phyloP scores from a whole-genome alignment of 257 asterid genomes.

The Marsdenia floribunda region DNA sequence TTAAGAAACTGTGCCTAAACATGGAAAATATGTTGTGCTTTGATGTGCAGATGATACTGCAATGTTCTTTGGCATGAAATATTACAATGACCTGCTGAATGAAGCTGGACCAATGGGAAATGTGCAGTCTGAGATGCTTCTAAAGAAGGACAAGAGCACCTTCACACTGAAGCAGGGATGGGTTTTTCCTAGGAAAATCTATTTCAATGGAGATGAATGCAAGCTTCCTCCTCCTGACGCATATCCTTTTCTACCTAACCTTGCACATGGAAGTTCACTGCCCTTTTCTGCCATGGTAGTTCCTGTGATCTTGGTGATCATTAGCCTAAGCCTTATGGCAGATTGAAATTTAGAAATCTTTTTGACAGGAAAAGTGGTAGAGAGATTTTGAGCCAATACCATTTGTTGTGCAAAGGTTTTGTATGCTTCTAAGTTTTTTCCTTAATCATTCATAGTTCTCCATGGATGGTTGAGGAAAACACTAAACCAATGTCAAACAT shows the following conservation, averaged over 20 bases:
- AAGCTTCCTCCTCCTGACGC: conserved; percentile 61
- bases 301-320: conserved; percentile 15
- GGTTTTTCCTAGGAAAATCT: conserved; percentile 60
- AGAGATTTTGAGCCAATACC: not conserved
- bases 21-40: not conserved
- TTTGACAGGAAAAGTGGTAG: not conserved
- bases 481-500: too few relatives aligned
- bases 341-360: not conserved
- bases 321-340: not conserved
- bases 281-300: conserved; percentile 23
- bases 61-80: conserved; percentile 71
- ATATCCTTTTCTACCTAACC: conserved; percentile 51
- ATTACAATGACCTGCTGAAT: conserved; percentile 57
- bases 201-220: conserved; percentile 74
- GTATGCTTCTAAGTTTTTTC: not conserved
- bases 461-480: not conserved
- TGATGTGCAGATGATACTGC: conserved; percentile 52
- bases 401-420: not conserved
- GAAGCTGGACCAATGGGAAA: conserved; percentile 67
- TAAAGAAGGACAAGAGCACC: conserved; percentile 47
- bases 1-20: not conserved
- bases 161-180: conserved; percentile 56
- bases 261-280: conserved; percentile 20
- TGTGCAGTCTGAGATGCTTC: conserved; percentile 59
- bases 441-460: not conserved